These are phyloP conservation scores for Exophiala xenobiotica DNA, from an alignment of 2,329 filamentous ascomycete genomes.

Conservation along the genomic window DNA sequence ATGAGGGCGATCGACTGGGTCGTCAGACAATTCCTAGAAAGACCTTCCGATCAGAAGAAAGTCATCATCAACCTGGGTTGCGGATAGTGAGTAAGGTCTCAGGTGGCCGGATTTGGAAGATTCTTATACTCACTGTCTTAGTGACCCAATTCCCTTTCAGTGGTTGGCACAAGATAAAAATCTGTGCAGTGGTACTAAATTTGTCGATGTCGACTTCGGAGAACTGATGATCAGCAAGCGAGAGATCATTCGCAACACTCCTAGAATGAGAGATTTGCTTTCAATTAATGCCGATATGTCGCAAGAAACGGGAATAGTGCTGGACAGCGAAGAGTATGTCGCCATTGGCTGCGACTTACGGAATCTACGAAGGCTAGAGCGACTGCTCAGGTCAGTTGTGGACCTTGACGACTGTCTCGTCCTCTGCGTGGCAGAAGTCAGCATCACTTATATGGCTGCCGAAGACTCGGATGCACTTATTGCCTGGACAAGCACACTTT, in stretches of 20 bases:
- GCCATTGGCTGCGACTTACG: conserved; percentile 50
- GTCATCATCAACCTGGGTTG: conserved; percentile 31
- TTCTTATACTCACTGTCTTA: conserved; percentile 39
- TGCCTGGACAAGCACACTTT: conserved; percentile 70
- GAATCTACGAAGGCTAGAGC: conserved; percentile 61
- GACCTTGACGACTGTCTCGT: conserved; percentile 61
- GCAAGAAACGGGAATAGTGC: conserved; percentile 16
- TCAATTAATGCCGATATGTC: conserved; percentile 8
- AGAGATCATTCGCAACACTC: conserved; percentile 28
- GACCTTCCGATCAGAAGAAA: conserved; percentile 39
- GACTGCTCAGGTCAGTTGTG: conserved; percentile 59
- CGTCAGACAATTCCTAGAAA: conserved; percentile 70
- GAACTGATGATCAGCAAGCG: conserved; percentile 30
- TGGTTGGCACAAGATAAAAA: conserved; percentile 67
- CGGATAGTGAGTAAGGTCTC: conserved; percentile 31
- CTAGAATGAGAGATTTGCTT: conserved; percentile 28
- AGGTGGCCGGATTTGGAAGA: background rate
- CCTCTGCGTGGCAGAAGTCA: conserved; percentile 85
- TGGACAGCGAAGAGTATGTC: conserved; percentile 28
- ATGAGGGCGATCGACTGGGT: conserved; percentile 77
- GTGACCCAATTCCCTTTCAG: conserved; percentile 85
- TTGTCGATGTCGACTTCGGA: conserved; percentile 31
- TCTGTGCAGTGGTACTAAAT: conserved; percentile 33
- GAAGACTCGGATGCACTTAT: conserved; percentile 71
- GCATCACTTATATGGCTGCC: conserved; percentile 84